Evolutionary conservation across 2,329 filamentous ascomycete species (phyloP).

Genomic region (Aurifilum marmelostoma): DNA sequence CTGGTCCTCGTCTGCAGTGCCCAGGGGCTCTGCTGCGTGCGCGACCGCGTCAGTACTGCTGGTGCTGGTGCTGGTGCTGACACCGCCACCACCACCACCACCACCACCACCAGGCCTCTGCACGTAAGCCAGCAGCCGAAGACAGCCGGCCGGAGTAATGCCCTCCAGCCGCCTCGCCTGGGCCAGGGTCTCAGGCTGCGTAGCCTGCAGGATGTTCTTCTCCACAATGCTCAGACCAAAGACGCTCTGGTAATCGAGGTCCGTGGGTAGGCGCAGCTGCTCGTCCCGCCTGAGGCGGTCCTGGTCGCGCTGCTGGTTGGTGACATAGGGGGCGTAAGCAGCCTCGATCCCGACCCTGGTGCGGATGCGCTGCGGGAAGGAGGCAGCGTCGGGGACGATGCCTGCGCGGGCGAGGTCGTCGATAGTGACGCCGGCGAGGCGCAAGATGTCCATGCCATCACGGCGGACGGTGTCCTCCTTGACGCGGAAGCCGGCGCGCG

Average conservation of each 20-base stretch:
- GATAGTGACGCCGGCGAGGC: conserved; percentile 63
- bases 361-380: conserved; percentile 62
- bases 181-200: conserved; percentile 81
- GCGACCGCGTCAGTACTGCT: not conserved
- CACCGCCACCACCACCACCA: not conserved
- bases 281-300: conserved; percentile 77
- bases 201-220: conserved; percentile 68
- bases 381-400: conserved; percentile 57
- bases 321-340: conserved; percentile 84
- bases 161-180: conserved; percentile 90
- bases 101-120: conserved; percentile 3
- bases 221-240: conserved; percentile 80
- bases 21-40: conserved; percentile 28
- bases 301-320: conserved; percentile 69
- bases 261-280: conserved; percentile 67
- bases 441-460: conserved; percentile 78
- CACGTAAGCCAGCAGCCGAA: conserved; percentile 67
- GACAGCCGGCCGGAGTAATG: conserved; percentile 62
- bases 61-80: not conserved
- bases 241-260: conserved; percentile 76
- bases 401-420: conserved; percentile 53
- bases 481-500: conserved; percentile 68
- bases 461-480: conserved; percentile 68
- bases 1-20: conserved; percentile 40
- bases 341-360: conserved; percentile 79